Evolutionary conservation across 257 asterid species (phyloP).

Genomic region (Euphrasia confusa): DNA sequence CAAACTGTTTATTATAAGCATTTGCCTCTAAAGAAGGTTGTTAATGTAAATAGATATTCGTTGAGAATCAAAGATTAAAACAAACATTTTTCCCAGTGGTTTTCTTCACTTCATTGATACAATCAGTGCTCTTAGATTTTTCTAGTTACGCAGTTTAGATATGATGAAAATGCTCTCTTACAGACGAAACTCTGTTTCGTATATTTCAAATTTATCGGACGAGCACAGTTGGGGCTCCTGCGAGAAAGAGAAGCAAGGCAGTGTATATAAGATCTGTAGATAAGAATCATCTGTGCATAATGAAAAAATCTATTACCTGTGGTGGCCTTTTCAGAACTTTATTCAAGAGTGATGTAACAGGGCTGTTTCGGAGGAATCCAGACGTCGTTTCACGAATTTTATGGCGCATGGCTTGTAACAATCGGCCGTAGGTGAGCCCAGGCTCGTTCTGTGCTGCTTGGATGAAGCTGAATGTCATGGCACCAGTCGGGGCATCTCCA

Average conservation of each 20-base stretch:
- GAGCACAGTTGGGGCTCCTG: slow-evolving; percentile 57
- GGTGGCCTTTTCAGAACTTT: slow-evolving; percentile 16
- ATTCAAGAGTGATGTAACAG: slow-evolving; percentile 29
- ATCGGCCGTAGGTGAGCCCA: slow-evolving; percentile 47
- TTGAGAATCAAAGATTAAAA: too few relatives aligned
- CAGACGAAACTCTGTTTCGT: slow-evolving; percentile 29
- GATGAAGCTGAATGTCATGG: slow-evolving; percentile 60
- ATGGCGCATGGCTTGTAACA: slow-evolving; percentile 39
- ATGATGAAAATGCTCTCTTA: slow-evolving; percentile 19
- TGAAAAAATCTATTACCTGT: slow-evolving; percentile 27
- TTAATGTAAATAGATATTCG: too few relatives aligned
- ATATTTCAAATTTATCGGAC: slow-evolving; percentile 40
- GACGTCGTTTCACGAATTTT: slow-evolving; percentile 31
- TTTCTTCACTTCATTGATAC: too few relatives aligned
- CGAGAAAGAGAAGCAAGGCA: slow-evolving; percentile 14
- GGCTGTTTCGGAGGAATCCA: slow-evolving; percentile 25
- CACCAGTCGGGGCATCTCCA: slow-evolving; percentile 48
- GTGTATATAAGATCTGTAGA: not conserved
- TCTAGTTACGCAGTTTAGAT: too few relatives aligned
- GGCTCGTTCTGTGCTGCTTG: slow-evolving; percentile 47
- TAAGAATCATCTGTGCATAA: slow-evolving; percentile 6
- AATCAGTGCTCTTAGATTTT: too few relatives aligned
- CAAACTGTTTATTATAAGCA: not conserved
- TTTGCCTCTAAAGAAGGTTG: too few relatives aligned
- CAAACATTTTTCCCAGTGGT: too few relatives aligned